A percentile compares a stretch with the other conserved stretches of the same genome.
Evolutionary conservation across 2,329 filamentous ascomycete species (phyloP).

Genomic region (Dothiorella sarmentorum): DNA sequence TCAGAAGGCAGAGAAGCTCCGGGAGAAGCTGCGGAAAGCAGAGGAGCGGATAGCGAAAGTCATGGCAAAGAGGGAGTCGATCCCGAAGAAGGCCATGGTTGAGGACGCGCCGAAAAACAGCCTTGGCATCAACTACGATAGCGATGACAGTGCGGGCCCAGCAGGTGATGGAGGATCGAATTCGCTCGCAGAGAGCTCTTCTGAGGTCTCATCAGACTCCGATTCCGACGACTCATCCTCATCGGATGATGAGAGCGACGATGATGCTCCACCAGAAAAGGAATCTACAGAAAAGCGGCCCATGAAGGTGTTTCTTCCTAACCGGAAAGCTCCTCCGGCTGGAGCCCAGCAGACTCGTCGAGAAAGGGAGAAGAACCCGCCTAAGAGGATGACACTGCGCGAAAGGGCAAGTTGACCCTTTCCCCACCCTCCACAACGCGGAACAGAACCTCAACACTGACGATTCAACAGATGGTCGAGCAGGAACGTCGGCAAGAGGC

Average conservation of each 20-base stretch:
- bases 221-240: conserved; percentile 16
- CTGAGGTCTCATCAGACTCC: conserved; percentile 20
- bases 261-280: conserved; percentile 38
- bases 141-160: conserved; percentile 28
- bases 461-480: conserved; percentile 35
- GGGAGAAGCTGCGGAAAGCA: conserved; percentile 31
- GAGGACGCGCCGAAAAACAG: conserved; percentile 21
- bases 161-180: conserved; percentile 23
- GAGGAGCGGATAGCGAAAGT: conserved; percentile 21
- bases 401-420: conserved; percentile 14
- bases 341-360: conserved; percentile 14
- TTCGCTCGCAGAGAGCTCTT: conserved; percentile 32
- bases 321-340: conserved; percentile 3
- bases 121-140: conserved; percentile 32
- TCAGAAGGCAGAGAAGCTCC: conserved; percentile 32
- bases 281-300: conserved; percentile 28
- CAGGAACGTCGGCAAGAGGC: conserved; percentile 45
- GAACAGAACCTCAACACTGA: conserved; percentile 16
- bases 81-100: not conserved
- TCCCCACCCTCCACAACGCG: conserved; percentile 20
- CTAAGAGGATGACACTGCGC: conserved; percentile 14
- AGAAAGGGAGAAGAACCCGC: conserved; percentile 12
- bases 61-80: not conserved
- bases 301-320: conserved; percentile 17
- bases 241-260: conserved; percentile 25